Evolutionary conservation across 176 grass and related monocot species (phyloP).

Genomic region (Carex scoparia): DNA sequence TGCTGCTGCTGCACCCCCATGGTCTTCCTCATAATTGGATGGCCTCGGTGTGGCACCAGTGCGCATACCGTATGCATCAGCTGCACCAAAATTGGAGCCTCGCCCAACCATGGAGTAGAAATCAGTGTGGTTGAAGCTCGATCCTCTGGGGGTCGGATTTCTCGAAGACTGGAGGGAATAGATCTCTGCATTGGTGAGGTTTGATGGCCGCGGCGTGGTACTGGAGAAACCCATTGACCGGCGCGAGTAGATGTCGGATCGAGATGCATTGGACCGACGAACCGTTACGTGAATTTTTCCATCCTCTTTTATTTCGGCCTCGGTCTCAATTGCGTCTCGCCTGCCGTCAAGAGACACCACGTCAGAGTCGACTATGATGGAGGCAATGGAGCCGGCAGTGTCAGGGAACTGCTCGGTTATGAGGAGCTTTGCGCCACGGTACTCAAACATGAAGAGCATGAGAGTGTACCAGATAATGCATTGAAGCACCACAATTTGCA

Average conservation of each 20-base stretch:
- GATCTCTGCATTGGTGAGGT: slow-evolving; percentile 99
- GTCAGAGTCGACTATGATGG: slow-evolving; percentile 82
- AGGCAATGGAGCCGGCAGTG: slow-evolving; percentile 81
- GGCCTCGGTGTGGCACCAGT: slow-evolving; percentile 61
- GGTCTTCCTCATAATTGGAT: slow-evolving; percentile 95
- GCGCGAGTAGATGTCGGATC: slow-evolving; percentile 86
- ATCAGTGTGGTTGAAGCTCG: slow-evolving; percentile 99
- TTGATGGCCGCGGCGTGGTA: slow-evolving; percentile 80
- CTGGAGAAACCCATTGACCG: slow-evolving; percentile 77
- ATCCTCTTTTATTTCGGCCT: slow-evolving; percentile 88
- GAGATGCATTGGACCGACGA: slow-evolving; percentile 81
- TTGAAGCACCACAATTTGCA: slow-evolving; percentile 96
- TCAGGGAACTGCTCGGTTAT: slow-evolving; percentile 97
- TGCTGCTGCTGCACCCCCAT: not conserved
- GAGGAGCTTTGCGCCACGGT: slow-evolving; percentile 78
- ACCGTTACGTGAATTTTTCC: slow-evolving; percentile 90
- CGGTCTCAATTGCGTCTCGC: slow-evolving; percentile 77
- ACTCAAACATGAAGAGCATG: slow-evolving; percentile 99
- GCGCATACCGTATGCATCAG: slow-evolving; percentile 60
- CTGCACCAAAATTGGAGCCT: slow-evolving; percentile 83
- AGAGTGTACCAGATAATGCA: slow-evolving; percentile 99
- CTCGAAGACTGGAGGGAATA: slow-evolving; percentile 96
- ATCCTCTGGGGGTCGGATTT: slow-evolving; percentile 84
- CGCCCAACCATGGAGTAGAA: slow-evolving; percentile 98
- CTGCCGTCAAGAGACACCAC: slow-evolving; percentile 78